Conservation (phyloP, 345 rosid genomes). For the Ceriops decandra region DNA sequence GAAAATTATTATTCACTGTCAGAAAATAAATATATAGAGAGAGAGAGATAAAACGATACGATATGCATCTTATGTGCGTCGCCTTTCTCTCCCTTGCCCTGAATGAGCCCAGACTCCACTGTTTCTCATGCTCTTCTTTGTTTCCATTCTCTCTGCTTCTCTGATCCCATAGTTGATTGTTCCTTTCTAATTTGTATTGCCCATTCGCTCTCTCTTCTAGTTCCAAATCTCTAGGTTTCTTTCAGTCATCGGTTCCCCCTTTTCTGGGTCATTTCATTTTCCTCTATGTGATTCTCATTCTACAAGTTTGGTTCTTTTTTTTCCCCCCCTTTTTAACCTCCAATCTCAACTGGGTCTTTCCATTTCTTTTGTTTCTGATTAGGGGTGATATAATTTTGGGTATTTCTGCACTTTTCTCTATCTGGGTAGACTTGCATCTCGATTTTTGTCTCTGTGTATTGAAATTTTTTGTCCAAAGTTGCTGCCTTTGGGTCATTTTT, state of each 20-base stretch:
- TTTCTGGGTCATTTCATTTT: background rate
- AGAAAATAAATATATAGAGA: no score
- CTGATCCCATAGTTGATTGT: no score
- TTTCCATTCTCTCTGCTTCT: no score
- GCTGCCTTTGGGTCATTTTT: background rate
- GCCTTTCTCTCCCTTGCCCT: no score
- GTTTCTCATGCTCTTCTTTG: no score
- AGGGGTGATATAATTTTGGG: background rate
- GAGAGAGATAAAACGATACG: no score
- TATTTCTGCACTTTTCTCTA: background rate
- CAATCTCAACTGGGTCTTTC: background rate
- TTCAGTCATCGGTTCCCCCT: background rate
- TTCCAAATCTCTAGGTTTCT: background rate
- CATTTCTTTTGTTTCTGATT: background rate
- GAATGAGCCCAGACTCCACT: no score
- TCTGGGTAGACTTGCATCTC: conserved; percentile 6
- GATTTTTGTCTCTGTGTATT: conserved; percentile 4
- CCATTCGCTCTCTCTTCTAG: background rate
- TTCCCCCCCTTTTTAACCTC: background rate
- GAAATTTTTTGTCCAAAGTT: background rate
- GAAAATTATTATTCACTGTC: no score
- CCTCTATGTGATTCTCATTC: background rate
- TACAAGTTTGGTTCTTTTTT: background rate
- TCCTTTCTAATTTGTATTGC: background rate
- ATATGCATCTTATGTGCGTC: no score